Percentiles rank a stretch among this genome's conserved stretches.
phyloP scores from a whole-genome alignment of 2,329 filamentous ascomycete genomes.

The Alternaria burnsii region DNA sequence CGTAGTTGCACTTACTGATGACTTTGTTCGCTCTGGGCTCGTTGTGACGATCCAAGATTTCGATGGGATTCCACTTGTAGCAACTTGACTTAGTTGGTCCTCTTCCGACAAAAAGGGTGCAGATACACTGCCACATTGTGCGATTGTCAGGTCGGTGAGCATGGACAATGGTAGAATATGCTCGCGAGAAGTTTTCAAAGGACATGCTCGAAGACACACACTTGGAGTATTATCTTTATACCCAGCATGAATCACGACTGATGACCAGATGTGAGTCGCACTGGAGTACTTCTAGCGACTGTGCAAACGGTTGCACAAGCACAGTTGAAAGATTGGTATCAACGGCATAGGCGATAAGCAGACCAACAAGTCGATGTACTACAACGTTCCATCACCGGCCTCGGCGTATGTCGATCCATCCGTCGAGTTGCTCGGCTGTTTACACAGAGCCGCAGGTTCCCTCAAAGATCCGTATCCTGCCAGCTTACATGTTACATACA shows the following conservation, averaged over 20 bases:
- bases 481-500: background rate
- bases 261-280: background rate
- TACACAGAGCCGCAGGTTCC: background rate
- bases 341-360: background rate
- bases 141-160: background rate
- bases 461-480: background rate
- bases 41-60: background rate
- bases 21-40: background rate
- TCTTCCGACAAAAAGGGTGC: background rate
- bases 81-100: background rate
- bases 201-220: background rate
- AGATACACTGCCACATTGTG: slow-evolving; percentile 1
- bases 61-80: background rate
- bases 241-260: background rate
- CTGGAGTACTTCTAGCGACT: too few relatives aligned
- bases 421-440: background rate
- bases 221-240: background rate
- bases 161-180: background rate
- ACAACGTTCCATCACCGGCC: background rate
- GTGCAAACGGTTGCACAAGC: too few relatives aligned
- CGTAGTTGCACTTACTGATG: background rate
- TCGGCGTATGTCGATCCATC: background rate
- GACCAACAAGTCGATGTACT: background rate
- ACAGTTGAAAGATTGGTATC: background rate
- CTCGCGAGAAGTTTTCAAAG: background rate